These are phyloP conservation scores for Nicotiana sylvestris DNA, from an alignment of 257 asterid species.

Conservation along the genomic window DNA sequence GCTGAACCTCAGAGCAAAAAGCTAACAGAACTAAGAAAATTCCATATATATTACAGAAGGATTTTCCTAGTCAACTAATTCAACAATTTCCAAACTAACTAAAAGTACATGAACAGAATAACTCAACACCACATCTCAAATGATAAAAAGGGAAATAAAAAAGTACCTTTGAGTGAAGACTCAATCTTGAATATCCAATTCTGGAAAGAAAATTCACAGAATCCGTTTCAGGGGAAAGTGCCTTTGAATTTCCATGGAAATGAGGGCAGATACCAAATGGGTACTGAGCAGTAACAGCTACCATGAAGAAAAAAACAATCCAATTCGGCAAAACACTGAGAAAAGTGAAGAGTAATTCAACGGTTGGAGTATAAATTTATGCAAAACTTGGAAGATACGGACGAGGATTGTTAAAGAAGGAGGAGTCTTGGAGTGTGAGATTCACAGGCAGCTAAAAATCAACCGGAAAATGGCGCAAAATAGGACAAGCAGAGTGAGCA, in stretches of 20 bases:
- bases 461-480: slow-evolving; percentile 7
- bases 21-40: background rate
- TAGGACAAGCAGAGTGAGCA: slow-evolving; percentile 5
- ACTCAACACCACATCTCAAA: slow-evolving; percentile 24
- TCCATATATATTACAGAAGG: background rate
- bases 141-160: slow-evolving; percentile 25
- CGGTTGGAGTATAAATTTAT: background rate
- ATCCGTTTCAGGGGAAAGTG: slow-evolving; percentile 31
- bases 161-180: slow-evolving; percentile 24
- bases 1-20: background rate
- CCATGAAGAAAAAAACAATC: slow-evolving; percentile 36
- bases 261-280: slow-evolving; percentile 36
- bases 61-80: background rate
- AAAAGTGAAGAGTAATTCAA: background rate
- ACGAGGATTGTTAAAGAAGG: background rate
- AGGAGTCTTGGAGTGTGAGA: background rate
- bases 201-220: slow-evolving; percentile 34
- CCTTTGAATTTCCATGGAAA: slow-evolving; percentile 32
- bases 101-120: background rate
- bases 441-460: background rate
- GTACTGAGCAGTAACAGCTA: slow-evolving; percentile 34
- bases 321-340: background rate
- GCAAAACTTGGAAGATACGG: background rate
- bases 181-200: slow-evolving; percentile 34
- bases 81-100: background rate